Conservation (phyloP, 225 moss, liverwort and hornwort genomes). For the Thuidium tamariscinum region DNA sequence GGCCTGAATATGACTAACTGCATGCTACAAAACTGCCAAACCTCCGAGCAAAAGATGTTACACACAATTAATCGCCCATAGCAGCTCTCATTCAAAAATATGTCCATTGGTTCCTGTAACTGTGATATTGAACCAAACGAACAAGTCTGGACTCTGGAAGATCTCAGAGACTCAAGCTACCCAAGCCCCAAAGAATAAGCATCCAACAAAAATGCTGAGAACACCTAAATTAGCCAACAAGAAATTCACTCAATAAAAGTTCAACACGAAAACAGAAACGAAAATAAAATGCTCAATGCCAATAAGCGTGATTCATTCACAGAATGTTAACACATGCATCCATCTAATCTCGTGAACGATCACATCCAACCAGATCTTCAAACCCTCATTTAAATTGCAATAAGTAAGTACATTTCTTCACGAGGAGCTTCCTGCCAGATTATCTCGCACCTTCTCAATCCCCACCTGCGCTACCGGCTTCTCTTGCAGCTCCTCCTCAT, state of each 20-base stretch:
- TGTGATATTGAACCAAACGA: neutral
- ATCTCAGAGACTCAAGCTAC: neutral
- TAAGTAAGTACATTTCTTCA: neutral
- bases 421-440: conserved; percentile 10
- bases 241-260: neutral
- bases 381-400: neutral
- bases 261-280: neutral
- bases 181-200: neutral
- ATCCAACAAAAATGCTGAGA: neutral
- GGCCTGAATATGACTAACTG: neutral
- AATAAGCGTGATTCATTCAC: neutral
- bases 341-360: neutral
- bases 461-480: conserved; percentile 11
- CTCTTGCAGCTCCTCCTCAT: conserved; percentile 1
- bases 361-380: neutral
- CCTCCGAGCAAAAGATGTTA: neutral
- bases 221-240: neutral
- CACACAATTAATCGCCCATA: neutral
- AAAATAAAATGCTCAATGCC: neutral
- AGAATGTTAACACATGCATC: neutral
- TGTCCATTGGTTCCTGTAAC: neutral
- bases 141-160: neutral
- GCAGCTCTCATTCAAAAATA: neutral
- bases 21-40: neutral
- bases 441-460: conserved; percentile 18